Conservation (phyloP, 768 basidiomycete genomes). For the Infundibulicybe gibba region DNA sequence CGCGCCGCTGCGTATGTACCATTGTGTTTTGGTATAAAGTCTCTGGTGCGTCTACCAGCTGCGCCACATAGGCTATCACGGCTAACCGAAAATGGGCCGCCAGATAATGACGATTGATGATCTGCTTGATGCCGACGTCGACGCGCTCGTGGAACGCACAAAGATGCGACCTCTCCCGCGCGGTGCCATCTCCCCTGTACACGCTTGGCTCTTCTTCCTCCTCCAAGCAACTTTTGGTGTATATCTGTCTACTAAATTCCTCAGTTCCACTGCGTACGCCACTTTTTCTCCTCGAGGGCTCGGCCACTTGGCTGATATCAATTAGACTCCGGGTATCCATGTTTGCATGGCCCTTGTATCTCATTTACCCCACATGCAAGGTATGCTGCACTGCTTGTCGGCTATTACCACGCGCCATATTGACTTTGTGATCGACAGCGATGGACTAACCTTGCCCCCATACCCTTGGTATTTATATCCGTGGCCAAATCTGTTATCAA, state of each 20-base stretch:
- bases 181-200: conserved; percentile 18
- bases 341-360: conserved; percentile 24
- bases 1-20: conserved; percentile 20
- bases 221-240: conserved; percentile 19
- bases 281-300: neutral
- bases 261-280: conserved; percentile 16
- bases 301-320: neutral
- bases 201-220: conserved; percentile 24
- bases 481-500: neutral
- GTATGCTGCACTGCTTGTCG: conserved; percentile 5
- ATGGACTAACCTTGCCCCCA: conserved; percentile 25
- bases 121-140: conserved; percentile 23
- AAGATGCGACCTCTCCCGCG: conserved; percentile 21
- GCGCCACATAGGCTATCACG: neutral
- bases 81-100: neutral
- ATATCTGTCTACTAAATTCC: conserved; percentile 11
- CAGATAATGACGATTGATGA: conserved; percentile 31
- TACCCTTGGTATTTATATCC: conserved; percentile 18
- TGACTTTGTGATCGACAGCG: conserved; percentile 11
- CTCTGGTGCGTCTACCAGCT: conserved; percentile 12
- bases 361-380: conserved; percentile 31
- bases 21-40: conserved; percentile 25
- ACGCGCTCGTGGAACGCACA: conserved; percentile 22
- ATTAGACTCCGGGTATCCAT: conserved; percentile 19
- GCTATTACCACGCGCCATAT: neutral